Evolutionary conservation across 495 filamentous ascomycete genomes (phyloP).

Genomic region (Stereocaulon alpinum): DNA sequence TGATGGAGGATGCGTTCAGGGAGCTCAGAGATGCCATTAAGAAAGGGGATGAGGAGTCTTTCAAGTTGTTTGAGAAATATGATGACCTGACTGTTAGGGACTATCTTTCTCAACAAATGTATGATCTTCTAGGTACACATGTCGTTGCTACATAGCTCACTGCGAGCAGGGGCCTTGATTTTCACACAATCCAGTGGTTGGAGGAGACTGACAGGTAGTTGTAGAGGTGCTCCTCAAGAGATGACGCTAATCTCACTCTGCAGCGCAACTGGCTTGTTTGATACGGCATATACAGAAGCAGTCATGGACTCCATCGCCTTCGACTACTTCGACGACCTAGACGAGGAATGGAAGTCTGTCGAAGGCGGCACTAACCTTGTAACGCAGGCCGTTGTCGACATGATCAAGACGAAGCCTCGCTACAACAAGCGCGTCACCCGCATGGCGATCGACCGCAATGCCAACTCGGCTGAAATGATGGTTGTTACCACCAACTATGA

Average conservation of each 20-base stretch:
- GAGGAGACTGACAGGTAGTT: constrained; percentile 6
- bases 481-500: neutral
- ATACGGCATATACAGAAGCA: constrained; percentile 2
- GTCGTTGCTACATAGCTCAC: neutral
- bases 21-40: neutral
- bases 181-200: constrained; percentile 1
- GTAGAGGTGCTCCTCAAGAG: neutral
- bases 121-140: neutral
- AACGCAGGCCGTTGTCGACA: neutral
- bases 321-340: neutral
- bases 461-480: neutral
- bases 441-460: neutral
- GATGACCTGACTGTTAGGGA: constrained; percentile 4
- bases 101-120: neutral
- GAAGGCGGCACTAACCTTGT: neutral
- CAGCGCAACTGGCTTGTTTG: constrained; percentile 1
- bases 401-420: constrained; percentile 2
- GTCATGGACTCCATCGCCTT: constrained; percentile 8
- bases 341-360: constrained; percentile 2
- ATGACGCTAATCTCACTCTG: neutral
- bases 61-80: neutral
- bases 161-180: neutral
- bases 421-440: constrained; percentile 5
- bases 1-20: neutral
- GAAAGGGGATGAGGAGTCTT: neutral